Evolutionary conservation across 2,329 filamentous ascomycete genomes (phyloP).

Genomic region (Monosporascus cannonballus): DNA sequence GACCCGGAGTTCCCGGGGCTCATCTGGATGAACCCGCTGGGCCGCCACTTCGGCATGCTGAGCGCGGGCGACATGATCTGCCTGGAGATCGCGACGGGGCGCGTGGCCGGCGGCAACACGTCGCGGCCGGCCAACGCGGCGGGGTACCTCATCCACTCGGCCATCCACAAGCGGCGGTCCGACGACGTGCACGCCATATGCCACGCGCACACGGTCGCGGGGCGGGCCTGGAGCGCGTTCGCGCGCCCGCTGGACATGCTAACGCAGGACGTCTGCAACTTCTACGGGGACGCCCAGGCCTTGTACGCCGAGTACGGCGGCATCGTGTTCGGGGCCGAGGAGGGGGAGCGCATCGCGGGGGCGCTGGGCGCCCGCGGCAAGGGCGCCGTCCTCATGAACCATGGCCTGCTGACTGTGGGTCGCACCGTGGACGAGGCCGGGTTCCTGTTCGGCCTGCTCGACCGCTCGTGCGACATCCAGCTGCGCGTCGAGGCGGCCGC

Average conservation of each 20-base stretch:
- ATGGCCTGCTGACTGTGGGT: constrained; percentile 67
- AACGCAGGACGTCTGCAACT: constrained; percentile 59
- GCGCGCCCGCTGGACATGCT: constrained; percentile 63
- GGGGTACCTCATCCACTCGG: constrained; percentile 64
- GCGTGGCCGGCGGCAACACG: constrained; percentile 56
- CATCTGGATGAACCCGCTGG: constrained; percentile 63
- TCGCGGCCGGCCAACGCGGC: constrained; percentile 58
- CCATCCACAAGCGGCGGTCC: constrained; percentile 59
- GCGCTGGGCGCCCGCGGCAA: constrained; percentile 54
- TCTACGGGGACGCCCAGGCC: constrained; percentile 54
- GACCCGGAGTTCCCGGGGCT: constrained; percentile 21
- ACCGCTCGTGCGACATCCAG: constrained; percentile 64
- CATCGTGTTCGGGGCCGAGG: constrained; percentile 53
- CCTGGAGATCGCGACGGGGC: constrained; percentile 51
- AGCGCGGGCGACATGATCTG: constrained; percentile 62
- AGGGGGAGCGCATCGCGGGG: constrained; percentile 57
- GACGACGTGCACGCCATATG: constrained; percentile 58
- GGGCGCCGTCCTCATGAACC: constrained; percentile 62
- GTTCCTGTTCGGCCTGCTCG: constrained; percentile 63
- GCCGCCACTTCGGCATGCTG: constrained; percentile 58
- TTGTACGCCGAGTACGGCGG: constrained; percentile 54
- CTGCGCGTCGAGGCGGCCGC: constrained; percentile 62
- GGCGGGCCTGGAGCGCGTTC: constrained; percentile 64
- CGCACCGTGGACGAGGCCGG: constrained; percentile 68
- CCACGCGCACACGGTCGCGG: constrained; percentile 61